Evolutionary conservation across 176 grass and related monocot genomes (phyloP), one percentile per base, ranked within the genome.

Genomic region (Aegilops bicornis): DNA sequence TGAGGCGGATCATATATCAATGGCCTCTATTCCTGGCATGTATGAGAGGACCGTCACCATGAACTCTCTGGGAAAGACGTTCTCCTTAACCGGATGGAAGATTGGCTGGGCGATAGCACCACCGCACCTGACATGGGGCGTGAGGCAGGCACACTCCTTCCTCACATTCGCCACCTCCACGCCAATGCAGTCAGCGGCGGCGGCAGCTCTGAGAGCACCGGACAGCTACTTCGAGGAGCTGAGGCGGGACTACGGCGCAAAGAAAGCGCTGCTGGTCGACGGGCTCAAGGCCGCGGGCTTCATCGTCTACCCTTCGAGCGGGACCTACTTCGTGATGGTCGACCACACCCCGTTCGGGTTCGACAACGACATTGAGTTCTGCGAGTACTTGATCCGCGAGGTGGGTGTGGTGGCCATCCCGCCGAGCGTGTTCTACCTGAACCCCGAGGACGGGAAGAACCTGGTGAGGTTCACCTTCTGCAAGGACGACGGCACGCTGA

Each of bases 391-490:
- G 77, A 99, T 99, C 50, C 50, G 90, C 1, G 94, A 96, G 66
- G 92, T 99, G 0, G 97, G 97, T 3, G 97, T 99, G 7, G 94
- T 79, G 0, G 97, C 92, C 61, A 99, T 99, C 82, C 97, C 97
- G 39, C 95, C 97, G 1, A 96, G 97, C 13, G 97, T 96, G 16
- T 99, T 99, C 72, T 99, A 99, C 67, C 94, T 99, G 31, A 90
- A 99, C 79, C 94, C 94, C 1, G 94, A 94, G 77, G 97, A 99
- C 27, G 97, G 97, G 65, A 99, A 94, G 90, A 96, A 96, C 69
- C 64, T 99, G 79, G 97, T 99, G 79, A 88, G 97, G 83, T 99
- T 99, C 84, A 99, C 97, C 48, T 99, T 99, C 79, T 96, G 97
- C 63, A 96, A 96, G 90, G 97, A 99, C 36, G 92, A 99, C 22